Base-by-base conservation (phyloP, 1,284 basidiomycete species). In the Malassezia sympodialis region DNA sequence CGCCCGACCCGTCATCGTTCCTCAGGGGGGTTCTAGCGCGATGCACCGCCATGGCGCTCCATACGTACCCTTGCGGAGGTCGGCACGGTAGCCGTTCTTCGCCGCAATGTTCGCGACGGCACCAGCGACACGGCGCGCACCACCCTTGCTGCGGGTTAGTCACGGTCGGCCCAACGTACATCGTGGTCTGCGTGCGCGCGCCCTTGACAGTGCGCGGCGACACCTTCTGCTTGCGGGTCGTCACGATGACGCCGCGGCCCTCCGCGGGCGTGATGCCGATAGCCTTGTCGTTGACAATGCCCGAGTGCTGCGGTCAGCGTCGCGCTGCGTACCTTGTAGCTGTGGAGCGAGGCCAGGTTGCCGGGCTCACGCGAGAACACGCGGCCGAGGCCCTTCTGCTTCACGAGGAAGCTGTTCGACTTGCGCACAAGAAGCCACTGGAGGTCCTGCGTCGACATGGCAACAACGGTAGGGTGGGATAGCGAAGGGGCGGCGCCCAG, bases 1-100 rank as follows among this genome's bases (percentile, higher is more conserved):
- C 71, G 65, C 71, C 71, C 71, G 53, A 52, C 62, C 69, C 68
- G 57, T 72, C 71, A 69, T 61, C 46, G 55, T 40, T 44, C 47
- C 56, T 69, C 68, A 64, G 69, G 71, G 59, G 69, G 71, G 71
- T 72, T 73, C 71, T 73, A 73, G 71, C 68, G 67, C 57, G 48
- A 65, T 73, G 71, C 69, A 56, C 17, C 11, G 34, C 17, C 17
- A 21, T 17, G 19, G 15, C 35, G 43, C 23, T 17, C 17, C 46
- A 49, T 42, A 69, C 67, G 66, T 66, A 74, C 72, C 60, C 48
- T 66, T 63, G 53, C 63, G 61, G 42, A 74, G 51, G 59, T 74
- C 72, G 39, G 67, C 49, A 41, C 72, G 61, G 70, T 74, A 74
- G 52, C 69, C 66, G 50, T 55, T 53, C 69, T 73, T 72, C 60